These are phyloP conservation scores for Boletus pseudopeckii DNA, from an alignment of 768 basidiomycete species.

Conservation along the genomic window DNA sequence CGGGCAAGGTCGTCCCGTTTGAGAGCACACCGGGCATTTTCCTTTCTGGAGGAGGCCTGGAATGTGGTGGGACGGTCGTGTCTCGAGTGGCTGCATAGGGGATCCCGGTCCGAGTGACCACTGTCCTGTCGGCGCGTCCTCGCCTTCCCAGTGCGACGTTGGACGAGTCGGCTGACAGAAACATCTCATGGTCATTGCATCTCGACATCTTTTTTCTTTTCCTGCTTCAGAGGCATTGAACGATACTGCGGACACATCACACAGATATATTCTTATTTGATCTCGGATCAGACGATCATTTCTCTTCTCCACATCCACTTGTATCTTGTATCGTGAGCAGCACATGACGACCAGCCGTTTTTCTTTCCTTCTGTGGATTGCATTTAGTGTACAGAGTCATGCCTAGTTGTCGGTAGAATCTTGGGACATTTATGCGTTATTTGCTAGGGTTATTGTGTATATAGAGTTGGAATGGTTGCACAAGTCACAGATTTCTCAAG, in stretches of 20 bases:
- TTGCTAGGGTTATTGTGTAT: background rate
- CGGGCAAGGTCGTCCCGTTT: slow-evolving; percentile 34
- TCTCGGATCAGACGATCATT: background rate
- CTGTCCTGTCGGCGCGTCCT: background rate
- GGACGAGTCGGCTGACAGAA: background rate
- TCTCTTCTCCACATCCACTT: slow-evolving; percentile 1
- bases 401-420: background rate
- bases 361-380: background rate
- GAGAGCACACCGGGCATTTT: slow-evolving; percentile 34
- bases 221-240: background rate
- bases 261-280: slow-evolving; percentile 11
- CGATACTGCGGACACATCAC: slow-evolving; percentile 10
- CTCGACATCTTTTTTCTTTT: background rate
- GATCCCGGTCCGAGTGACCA: background rate
- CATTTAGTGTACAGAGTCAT: slow-evolving; percentile 1
- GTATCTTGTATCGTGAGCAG: slow-evolving; percentile 9
- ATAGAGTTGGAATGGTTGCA: background rate
- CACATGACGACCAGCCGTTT: slow-evolving; percentile 2
- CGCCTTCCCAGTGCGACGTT: background rate
- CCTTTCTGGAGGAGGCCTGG: slow-evolving; percentile 26
- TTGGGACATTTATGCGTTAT: background rate
- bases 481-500: too few relatives aligned
- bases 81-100: slow-evolving; percentile 32
- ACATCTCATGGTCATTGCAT: background rate
- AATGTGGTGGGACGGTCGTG: slow-evolving; percentile 35